phyloP scores from a whole-genome alignment of 345 rosid species.

The Aquilaria yunnanensis region DNA sequence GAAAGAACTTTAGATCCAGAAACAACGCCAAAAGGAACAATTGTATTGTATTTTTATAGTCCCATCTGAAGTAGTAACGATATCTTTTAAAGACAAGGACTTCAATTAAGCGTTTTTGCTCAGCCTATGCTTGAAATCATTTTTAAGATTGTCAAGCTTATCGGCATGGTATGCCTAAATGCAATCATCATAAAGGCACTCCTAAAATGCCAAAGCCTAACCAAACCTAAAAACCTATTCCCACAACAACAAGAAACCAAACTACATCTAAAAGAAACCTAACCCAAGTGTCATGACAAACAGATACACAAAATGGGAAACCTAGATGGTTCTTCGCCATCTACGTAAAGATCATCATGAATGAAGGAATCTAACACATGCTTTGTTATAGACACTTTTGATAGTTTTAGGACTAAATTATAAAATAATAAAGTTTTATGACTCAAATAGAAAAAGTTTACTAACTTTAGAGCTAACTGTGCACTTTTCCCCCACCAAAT shows the following conservation, averaged over 20 bases:
- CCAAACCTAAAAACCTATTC: slow-evolving; percentile 91
- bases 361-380: no score
- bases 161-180: slow-evolving; percentile 60
- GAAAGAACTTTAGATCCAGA: slow-evolving; percentile 19
- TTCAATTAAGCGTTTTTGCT: slow-evolving; percentile 52
- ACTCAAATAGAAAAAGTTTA: no score
- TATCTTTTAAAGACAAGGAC: slow-evolving; percentile 61
- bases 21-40: slow-evolving; percentile 2
- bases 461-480: no score
- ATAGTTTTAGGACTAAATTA: no score
- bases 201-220: slow-evolving; percentile 93
- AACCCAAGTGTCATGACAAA: neutral
- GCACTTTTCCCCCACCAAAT: no score
- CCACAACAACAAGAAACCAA: slow-evolving; percentile 25
- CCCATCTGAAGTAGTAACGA: slow-evolving; percentile 70
- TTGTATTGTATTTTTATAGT: slow-evolving; percentile 64
- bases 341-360: no score
- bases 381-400: no score
- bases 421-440: no score
- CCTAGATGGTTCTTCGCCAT: no score
- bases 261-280: neutral
- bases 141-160: slow-evolving; percentile 83
- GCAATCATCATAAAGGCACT: slow-evolving; percentile 68
- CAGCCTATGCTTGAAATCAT: slow-evolving; percentile 77
- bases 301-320: neutral